Evolutionary conservation across 768 basidiomycete species (phyloP).

Genomic region (Amanita polypyramis): DNA sequence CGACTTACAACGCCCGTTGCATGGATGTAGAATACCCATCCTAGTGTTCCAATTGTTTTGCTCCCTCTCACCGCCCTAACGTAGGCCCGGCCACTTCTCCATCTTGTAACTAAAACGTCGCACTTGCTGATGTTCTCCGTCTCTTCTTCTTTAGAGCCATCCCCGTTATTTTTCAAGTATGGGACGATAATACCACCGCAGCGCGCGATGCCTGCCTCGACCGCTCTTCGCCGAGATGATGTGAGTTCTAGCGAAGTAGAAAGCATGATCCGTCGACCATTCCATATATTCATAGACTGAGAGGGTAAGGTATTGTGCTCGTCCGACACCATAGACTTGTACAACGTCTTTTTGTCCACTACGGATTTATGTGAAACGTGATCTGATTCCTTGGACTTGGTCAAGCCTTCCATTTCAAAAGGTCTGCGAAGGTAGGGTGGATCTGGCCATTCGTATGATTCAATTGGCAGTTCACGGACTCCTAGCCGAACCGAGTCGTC

Average conservation of each 20-base stretch:
- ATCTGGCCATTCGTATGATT: slow-evolving; percentile 65
- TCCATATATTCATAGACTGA: slow-evolving; percentile 38
- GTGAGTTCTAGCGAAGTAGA: slow-evolving; percentile 38
- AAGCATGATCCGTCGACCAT: slow-evolving; percentile 49
- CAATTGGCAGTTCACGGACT: slow-evolving; percentile 35
- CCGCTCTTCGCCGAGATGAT: slow-evolving; percentile 38
- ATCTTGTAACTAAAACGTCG: slow-evolving; percentile 70
- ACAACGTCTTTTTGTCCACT: not conserved
- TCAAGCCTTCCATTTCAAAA: slow-evolving; percentile 10
- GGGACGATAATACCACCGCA: slow-evolving; percentile 30
- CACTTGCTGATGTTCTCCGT: slow-evolving; percentile 33
- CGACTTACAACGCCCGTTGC: slow-evolving; percentile 46
- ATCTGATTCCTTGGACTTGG: slow-evolving; percentile 16
- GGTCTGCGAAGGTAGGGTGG: slow-evolving; percentile 36
- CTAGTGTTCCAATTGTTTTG: slow-evolving; percentile 67
- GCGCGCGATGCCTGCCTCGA: slow-evolving; percentile 48
- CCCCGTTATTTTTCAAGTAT: not conserved
- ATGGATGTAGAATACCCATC: slow-evolving; percentile 79
- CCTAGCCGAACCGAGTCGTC: slow-evolving; percentile 65
- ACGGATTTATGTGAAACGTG: slow-evolving; percentile 3
- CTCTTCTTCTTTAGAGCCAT: slow-evolving; percentile 21
- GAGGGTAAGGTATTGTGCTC: not conserved
- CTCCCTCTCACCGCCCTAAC: slow-evolving; percentile 48
- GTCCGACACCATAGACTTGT: not conserved
- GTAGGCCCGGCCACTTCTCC: slow-evolving; percentile 60